Evolutionary conservation across 192 early-diverging fungal genomes (phyloP), one percentile per base, ranked within the genome.

Genomic region (Coemansia sp.): DNA sequence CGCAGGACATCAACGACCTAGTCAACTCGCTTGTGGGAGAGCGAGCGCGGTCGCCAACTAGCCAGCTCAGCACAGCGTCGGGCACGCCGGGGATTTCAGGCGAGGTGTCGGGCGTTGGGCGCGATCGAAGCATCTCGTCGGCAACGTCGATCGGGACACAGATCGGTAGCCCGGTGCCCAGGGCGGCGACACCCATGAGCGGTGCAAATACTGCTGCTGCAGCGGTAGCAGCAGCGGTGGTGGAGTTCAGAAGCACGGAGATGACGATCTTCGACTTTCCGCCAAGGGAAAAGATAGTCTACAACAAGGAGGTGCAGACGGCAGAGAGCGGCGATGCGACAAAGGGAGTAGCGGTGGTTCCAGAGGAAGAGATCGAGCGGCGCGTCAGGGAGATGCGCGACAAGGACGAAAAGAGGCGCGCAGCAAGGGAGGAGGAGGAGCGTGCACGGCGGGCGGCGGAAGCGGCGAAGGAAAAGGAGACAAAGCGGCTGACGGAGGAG

Each of bases 231-330:
- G 62, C 41, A 51, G 48, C 40, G 41, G 51, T 64, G 37, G 47
- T 41, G 6, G 89, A 89, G 65, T 87, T 97, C 47, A 82, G 78
- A 7, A 85, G 88, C n/a, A 83, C 86, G 11, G 90, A 94, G 52
- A 85, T 91, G 52, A 86, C 90, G n/a, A 72, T 95, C 41, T 85
- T 95, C 60, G 97, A 99, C 71, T 86, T 95, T 71, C 85, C 94
- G 51, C 93, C 97, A 11, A 84, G 86, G 77, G 95, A 95, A 82
- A 85, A 84, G 57, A 90, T 97, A 16, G 86, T 87, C 32, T 98
- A 98, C 82, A 92, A 87, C 73, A 97, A 97, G 75, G 95, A 95
- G 67, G 86, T 90, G 7, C 92, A 94, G 71, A 92, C 92, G 5
- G 73, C 76, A 0, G 88, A 88, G 41, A 32, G 43, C 55, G n/a